phyloP scores from a whole-genome alignment of 805 yeast genomes.

The Saccharomyces jurei region DNA sequence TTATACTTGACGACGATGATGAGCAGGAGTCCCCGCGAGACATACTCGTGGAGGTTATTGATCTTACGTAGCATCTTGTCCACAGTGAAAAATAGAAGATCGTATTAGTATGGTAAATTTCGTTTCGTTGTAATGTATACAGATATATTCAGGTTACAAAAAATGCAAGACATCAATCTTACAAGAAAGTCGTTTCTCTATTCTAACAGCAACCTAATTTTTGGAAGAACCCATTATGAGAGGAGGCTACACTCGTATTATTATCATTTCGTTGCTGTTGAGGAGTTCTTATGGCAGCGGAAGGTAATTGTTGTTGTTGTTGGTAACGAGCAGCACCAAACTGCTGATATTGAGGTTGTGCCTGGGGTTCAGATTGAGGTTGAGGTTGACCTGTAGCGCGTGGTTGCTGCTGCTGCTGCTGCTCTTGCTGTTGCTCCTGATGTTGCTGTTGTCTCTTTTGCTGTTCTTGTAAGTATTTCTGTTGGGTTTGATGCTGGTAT shows the following conservation, averaged over 20 bases:
- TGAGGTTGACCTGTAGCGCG: slow-evolving; percentile 14
- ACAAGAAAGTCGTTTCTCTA: background rate
- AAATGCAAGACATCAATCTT: background rate
- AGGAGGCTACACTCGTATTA: background rate
- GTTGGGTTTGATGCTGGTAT: slow-evolving; percentile 32
- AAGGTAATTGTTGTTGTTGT: slow-evolving; percentile 6
- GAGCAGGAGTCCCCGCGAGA: background rate
- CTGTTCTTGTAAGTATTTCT: slow-evolving; percentile 29
- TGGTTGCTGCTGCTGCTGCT: slow-evolving; percentile 12
- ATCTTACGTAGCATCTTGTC: background rate
- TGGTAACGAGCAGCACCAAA: slow-evolving; percentile 1
- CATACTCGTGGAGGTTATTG: background rate
- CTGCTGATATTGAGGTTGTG: slow-evolving; percentile 11
- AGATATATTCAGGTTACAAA: background rate
- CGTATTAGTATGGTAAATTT: background rate
- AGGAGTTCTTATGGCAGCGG: slow-evolving; percentile 5
- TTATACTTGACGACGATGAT: background rate
- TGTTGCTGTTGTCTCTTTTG: slow-evolving; percentile 13
- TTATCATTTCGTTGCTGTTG: slow-evolving; percentile 5
- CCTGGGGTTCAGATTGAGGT: slow-evolving; percentile 1
- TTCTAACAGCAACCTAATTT: background rate
- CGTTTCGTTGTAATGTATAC: background rate
- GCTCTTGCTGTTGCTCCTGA: slow-evolving; percentile 14
- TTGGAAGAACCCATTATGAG: background rate
- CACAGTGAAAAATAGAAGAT: background rate